Evolutionary conservation across 805 yeast species (phyloP).

Genomic region (Candida gorgasii): DNA sequence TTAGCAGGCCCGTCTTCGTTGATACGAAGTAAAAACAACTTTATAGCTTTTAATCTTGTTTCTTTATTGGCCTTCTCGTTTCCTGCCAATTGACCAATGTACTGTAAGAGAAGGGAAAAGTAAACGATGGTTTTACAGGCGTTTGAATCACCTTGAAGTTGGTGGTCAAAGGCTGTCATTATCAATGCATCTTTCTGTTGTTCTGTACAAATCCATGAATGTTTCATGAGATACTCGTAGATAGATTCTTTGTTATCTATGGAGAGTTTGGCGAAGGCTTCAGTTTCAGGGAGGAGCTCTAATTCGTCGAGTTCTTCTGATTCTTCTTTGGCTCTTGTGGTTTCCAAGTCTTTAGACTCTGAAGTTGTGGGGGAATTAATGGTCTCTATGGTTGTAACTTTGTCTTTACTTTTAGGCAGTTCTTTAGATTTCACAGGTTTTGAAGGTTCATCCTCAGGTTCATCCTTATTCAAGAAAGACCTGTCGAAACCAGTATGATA

Average conservation of each 20-base stretch:
- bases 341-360: not conserved
- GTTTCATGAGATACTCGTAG: constrained; percentile 53
- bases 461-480: constrained; percentile 70
- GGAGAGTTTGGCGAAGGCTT: constrained; percentile 60
- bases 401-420: constrained; percentile 21
- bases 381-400: constrained; percentile 31
- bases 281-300: constrained; percentile 62
- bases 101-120: constrained; percentile 79
- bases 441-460: constrained; percentile 22
- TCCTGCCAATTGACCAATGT: constrained; percentile 51
- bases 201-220: constrained; percentile 70
- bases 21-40: constrained; percentile 67
- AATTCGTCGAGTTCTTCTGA: constrained; percentile 48
- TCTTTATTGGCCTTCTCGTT: constrained; percentile 27
- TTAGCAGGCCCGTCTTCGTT: constrained; percentile 58
- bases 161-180: constrained; percentile 88
- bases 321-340: constrained; percentile 14
- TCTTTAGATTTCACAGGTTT: too few relatives aligned
- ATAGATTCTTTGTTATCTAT: constrained; percentile 48
- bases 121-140: constrained; percentile 68
- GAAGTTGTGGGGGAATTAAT: constrained; percentile 13
- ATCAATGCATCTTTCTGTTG: constrained; percentile 89
- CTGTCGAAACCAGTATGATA: constrained; percentile 89
- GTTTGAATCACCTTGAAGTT: constrained; percentile 58
- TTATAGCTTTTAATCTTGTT: constrained; percentile 45